Base-by-base conservation (phyloP, 345 rosid species). In the Syzygium jambos region DNA sequence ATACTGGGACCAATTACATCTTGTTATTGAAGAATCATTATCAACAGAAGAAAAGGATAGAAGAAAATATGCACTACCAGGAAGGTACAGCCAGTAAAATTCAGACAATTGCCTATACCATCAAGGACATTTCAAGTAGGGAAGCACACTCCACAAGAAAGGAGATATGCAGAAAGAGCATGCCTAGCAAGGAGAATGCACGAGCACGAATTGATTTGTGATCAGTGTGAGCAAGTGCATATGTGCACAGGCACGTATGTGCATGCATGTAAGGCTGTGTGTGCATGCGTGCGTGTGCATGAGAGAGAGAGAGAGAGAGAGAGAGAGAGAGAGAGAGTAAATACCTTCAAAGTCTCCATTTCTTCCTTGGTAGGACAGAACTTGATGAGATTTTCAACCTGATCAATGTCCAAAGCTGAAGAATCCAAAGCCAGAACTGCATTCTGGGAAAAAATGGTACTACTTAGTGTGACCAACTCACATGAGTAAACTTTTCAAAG, bases 321-420 rank as follows among this genome's bases (percentile, higher is more conserved):
- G 57, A 85, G 38, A 87, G 80, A 65, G 87, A 46, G 61, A 85
- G 27, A 85, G 61, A 83, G 19, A 88, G 21, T 86, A 17, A 53
- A 30, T 92, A 95, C 99, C 99, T 93, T 95, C 87, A 97, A 89
- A 80, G 89, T 86, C 90, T 96, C 99, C 93, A 97, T 97, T 90
- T 97, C 99, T 90, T 97, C 99, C 92, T 96, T 97, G 41, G 98
- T 97, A 85, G 99, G 99, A 89, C 98, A 97, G 90, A 97, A 97
- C 86, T 95, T 97, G 92, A 97, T 97, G 87, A 97, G 99, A 91
- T 97, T 97, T 91, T 97, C 99, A 88, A 97, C 98, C 94, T 97
- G 99, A 88, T 97, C 99, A 87, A 95, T 95, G 87, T 97, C 99
- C 87, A 97, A 91, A 87, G 93, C 93, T 68, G 95, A 92, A 56